phyloP scores from a whole-genome alignment of 148 eudicot genomes.

The Cornus controversa region DNA sequence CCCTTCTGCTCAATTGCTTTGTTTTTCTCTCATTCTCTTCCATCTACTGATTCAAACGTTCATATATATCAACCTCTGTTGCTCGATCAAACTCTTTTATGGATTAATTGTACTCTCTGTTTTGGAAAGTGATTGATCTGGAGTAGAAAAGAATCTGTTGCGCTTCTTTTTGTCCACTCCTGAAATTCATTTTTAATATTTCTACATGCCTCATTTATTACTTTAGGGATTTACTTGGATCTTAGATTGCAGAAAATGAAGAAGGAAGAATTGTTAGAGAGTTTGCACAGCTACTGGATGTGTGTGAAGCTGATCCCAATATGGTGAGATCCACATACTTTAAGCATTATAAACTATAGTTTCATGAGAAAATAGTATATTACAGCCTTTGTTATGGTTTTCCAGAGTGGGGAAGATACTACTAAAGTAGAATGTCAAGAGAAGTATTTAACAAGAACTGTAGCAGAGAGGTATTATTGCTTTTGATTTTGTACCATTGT shows the following conservation, averaged over 20 bases:
- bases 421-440: slow-evolving; percentile 24
- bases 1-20: not conserved
- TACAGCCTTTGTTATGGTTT: slow-evolving; percentile 1
- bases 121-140: not conserved
- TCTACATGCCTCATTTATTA: not conserved
- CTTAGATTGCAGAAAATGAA: slow-evolving; percentile 50
- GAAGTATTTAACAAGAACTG: slow-evolving; percentile 30
- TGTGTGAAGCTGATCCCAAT: slow-evolving; percentile 41
- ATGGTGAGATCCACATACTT: slow-evolving; percentile 31
- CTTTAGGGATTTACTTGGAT: slow-evolving; percentile 20
- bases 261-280: slow-evolving; percentile 67
- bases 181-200: not conserved
- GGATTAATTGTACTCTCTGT: not conserved
- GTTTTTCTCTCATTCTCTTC: not conserved
- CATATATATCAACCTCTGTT: not conserved
- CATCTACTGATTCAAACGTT: not conserved
- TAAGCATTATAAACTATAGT: not conserved
- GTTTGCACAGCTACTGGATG: slow-evolving; percentile 71
- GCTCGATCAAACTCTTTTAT: not conserved
- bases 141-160: slow-evolving; percentile 3
- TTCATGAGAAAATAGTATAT: slow-evolving; percentile 8
- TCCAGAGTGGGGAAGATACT: slow-evolving; percentile 38
- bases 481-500: not conserved
- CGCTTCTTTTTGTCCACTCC: not conserved
- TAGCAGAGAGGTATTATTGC: slow-evolving; percentile 58